phyloP scores from a whole-genome alignment of 1,139 yeast genomes.

The Arxiozyma slooffiae region DNA sequence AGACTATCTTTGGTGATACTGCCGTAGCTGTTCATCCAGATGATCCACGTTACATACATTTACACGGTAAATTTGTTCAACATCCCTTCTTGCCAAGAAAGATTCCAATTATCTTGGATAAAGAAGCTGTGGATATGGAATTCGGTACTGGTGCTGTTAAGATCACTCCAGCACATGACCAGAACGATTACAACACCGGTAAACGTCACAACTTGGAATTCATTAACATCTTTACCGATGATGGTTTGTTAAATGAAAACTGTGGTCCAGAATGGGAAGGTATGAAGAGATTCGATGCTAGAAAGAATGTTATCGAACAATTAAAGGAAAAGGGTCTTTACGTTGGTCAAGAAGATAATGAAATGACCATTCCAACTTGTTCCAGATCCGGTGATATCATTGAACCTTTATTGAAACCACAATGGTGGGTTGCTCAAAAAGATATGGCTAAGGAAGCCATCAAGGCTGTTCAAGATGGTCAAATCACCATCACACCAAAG shows the following conservation, averaged over 20 bases:
- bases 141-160: slow-evolving; percentile 99
- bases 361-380: slow-evolving; percentile 89
- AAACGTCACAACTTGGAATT: slow-evolving; percentile 85
- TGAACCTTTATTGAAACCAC: slow-evolving; percentile 94
- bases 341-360: slow-evolving; percentile 82
- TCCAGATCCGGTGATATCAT: slow-evolving; percentile 94
- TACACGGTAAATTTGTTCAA: slow-evolving; percentile 83
- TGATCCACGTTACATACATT: slow-evolving; percentile 82
- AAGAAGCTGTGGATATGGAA: slow-evolving; percentile 96
- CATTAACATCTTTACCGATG: slow-evolving; percentile 83
- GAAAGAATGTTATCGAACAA: slow-evolving; percentile 71
- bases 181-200: slow-evolving; percentile 93
- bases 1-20: slow-evolving; percentile 94
- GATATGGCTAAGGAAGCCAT: slow-evolving; percentile 87
- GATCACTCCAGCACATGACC: slow-evolving; percentile 97
- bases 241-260: slow-evolving; percentile 80
- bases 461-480: slow-evolving; percentile 74
- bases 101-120: slow-evolving; percentile 79
- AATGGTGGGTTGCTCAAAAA: slow-evolving; percentile 96
- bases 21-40: slow-evolving; percentile 96
- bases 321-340: slow-evolving; percentile 66
- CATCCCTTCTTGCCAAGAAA: slow-evolving; percentile 86
- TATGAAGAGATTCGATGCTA: slow-evolving; percentile 88
- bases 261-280: slow-evolving; percentile 88
- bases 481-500: slow-evolving; percentile 73